Conservation (phyloP, 176 grass and related monocot species). For the Calamus simplicifolius region DNA sequence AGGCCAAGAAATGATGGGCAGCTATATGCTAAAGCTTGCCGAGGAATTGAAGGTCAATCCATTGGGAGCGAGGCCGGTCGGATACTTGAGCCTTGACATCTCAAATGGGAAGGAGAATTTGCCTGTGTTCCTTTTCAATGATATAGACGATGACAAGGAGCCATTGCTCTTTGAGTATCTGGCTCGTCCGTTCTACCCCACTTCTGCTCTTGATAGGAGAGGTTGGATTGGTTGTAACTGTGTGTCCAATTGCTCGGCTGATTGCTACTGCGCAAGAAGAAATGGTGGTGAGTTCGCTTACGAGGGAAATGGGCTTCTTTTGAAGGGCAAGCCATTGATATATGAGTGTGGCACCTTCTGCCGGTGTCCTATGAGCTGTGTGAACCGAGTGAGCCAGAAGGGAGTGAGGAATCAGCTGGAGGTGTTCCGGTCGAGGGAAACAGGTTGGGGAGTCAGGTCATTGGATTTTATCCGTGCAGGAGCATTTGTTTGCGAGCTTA, state of each 20-base stretch:
- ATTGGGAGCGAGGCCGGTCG: slow-evolving; percentile 11
- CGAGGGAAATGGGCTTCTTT: slow-evolving; percentile 41
- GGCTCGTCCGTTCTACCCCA: slow-evolving; percentile 24
- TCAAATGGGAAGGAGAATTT: slow-evolving; percentile 38
- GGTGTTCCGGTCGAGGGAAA: slow-evolving; percentile 71
- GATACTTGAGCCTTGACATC: slow-evolving; percentile 56
- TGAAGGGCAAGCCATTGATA: slow-evolving; percentile 57
- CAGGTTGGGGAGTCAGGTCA: slow-evolving; percentile 68
- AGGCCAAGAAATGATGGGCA: slow-evolving; percentile 46
- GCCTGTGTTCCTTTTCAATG: slow-evolving; percentile 46
- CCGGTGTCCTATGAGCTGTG: slow-evolving; percentile 43
- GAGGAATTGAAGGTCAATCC: slow-evolving; percentile 38
- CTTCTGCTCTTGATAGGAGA: slow-evolving; percentile 7
- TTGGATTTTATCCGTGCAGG: slow-evolving; percentile 78
- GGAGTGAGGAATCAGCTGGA: slow-evolving; percentile 65
- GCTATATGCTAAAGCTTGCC: slow-evolving; percentile 32
- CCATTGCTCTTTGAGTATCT: slow-evolving; percentile 49
- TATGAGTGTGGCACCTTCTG: slow-evolving; percentile 66
- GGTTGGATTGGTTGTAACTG: slow-evolving; percentile 34
- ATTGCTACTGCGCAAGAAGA: slow-evolving; percentile 44
- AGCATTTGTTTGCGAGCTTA: slow-evolving; percentile 61
- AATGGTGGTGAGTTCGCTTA: slow-evolving; percentile 38
- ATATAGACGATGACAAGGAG: slow-evolving; percentile 41
- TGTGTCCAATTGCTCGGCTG: slow-evolving; percentile 4
- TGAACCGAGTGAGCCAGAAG: slow-evolving; percentile 59